phyloP scores from a whole-genome alignment of 768 basidiomycete species.

The Pleurotus citrinopileatus region DNA sequence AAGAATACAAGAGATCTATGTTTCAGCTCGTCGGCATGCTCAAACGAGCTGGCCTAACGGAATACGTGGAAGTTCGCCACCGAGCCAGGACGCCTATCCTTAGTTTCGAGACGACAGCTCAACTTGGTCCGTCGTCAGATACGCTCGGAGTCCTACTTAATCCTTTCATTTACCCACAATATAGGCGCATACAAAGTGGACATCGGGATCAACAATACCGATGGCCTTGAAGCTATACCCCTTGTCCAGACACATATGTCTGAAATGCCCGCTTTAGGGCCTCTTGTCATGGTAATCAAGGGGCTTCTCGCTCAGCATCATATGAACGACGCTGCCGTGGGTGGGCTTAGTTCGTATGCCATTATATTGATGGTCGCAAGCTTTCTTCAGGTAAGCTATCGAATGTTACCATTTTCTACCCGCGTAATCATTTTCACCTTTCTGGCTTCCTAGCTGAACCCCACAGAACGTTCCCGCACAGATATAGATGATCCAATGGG shows the following conservation, averaged over 20 bases:
- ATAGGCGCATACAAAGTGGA: constrained; percentile 60
- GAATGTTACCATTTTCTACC: constrained; percentile 7
- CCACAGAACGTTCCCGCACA: constrained; percentile 46
- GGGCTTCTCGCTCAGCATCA: constrained; percentile 52
- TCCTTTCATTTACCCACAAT: neutral
- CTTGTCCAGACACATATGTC: constrained; percentile 52
- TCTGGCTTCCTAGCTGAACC: constrained; percentile 47
- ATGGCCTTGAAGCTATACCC: constrained; percentile 50
- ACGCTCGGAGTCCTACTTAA: neutral
- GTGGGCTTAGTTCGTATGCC: constrained; percentile 67
- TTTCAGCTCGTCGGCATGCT: constrained; percentile 48
- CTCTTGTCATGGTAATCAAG: constrained; percentile 63
- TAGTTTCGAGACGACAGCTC: constrained; percentile 46
- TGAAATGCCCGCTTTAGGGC: constrained; percentile 54
- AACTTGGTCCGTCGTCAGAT: constrained; percentile 28
- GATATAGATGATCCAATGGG: constrained; percentile 43
- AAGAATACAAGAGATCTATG: constrained; percentile 38
- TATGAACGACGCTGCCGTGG: constrained; percentile 61
- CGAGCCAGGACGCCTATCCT: constrained; percentile 57
- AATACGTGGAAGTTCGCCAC: constrained; percentile 27
- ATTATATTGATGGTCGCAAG: constrained; percentile 61
- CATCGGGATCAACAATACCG: constrained; percentile 61
- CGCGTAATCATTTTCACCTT: neutral
- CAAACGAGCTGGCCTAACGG: constrained; percentile 38
- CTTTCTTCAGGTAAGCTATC: constrained; percentile 58